phyloP scores from a whole-genome alignment of 1,139 yeast species.

The Blastobotrys ciferrii region DNA sequence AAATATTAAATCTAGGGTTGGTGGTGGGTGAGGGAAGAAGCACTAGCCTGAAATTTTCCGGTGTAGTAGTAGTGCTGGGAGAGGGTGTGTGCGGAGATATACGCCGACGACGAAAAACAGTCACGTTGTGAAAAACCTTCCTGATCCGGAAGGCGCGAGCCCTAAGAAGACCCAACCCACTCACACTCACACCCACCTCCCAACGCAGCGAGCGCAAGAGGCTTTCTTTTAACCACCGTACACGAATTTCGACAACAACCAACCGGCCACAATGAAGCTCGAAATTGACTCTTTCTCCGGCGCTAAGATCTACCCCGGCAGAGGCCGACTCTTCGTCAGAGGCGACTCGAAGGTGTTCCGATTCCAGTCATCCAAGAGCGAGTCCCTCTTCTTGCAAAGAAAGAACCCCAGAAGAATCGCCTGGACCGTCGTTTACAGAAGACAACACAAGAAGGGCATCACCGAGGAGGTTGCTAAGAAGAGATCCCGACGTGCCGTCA shows the following conservation, averaged over 20 bases:
- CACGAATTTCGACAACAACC: conserved; percentile 13
- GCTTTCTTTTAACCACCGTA: conserved; percentile 1
- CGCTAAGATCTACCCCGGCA: conserved; percentile 99
- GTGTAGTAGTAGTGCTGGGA: neutral
- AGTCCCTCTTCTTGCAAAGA: conserved; percentile 98
- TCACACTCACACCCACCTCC: conserved; percentile 8
- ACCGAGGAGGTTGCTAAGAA: conserved; percentile 97
- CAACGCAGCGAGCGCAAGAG: too few species aligned
- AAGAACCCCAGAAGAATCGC: conserved; percentile 99
- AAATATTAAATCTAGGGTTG: conserved; percentile 5
- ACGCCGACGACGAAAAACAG: neutral
- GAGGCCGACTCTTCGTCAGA: conserved; percentile 99
- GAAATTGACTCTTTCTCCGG: conserved; percentile 99
- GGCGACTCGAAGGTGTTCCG: conserved; percentile 99
- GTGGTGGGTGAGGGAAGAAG: conserved; percentile 8
- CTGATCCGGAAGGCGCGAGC: neutral
- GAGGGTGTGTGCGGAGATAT: conserved; percentile 1
- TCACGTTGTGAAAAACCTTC: neutral
- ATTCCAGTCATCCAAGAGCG: conserved; percentile 97
- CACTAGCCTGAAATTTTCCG: neutral
- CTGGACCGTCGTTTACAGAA: conserved; percentile 99
- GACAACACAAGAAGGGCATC: conserved; percentile 99
- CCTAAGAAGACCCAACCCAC: conserved; percentile 15
- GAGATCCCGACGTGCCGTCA: conserved; percentile 96
- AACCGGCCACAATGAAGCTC: conserved; percentile 73